A percentile compares a stretch with the other conserved stretches of the same genome.
Evolutionary conservation across 495 filamentous ascomycete genomes (phyloP).

Genomic region (Penicillium samsonianum): DNA sequence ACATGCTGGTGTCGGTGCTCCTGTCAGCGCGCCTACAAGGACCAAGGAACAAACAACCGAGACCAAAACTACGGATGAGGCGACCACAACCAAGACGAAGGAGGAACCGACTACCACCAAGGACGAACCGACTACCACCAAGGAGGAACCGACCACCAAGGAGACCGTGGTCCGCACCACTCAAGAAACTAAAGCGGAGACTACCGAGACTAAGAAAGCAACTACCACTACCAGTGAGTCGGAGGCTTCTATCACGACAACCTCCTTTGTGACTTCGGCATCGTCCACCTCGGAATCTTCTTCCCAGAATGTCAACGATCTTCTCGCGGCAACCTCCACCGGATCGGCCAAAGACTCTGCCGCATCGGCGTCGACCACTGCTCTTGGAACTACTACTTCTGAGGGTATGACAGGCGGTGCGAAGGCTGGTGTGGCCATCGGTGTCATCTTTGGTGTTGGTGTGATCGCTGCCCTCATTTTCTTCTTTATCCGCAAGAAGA

Average conservation of each 20-base stretch:
- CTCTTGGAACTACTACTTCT: conserved; percentile 11
- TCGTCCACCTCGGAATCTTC: conserved; percentile 15
- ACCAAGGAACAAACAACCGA: conserved; percentile 12
- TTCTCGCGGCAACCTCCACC: conserved; percentile 16
- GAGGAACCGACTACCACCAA: conserved; percentile 8
- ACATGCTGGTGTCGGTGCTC: conserved; percentile 23
- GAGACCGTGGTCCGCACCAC: conserved; percentile 7
- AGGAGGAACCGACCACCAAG: conserved; percentile 8
- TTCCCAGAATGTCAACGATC: conserved; percentile 19
- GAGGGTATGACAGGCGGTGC: conserved; percentile 48
- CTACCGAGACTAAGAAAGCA: conserved; percentile 11
- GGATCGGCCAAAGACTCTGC: conserved; percentile 18
- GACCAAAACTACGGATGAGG: conserved; percentile 8
- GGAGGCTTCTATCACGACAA: conserved; percentile 5
- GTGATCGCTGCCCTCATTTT: conserved; percentile 61
- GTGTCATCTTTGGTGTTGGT: conserved; percentile 66
- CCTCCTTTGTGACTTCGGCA: conserved; percentile 27
- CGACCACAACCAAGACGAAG: conserved; percentile 4
- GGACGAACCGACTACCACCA: conserved; percentile 9
- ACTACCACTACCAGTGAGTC: conserved; percentile 8
- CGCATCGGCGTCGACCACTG: conserved; percentile 21
- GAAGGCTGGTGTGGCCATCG: conserved; percentile 83
- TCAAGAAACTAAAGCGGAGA: conserved; percentile 14
- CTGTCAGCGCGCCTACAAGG: conserved; percentile 19
- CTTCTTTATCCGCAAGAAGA: conserved; percentile 66